phyloP scores from a whole-genome alignment of 192 early-diverging fungal genomes.

The Phycomyces blakesleeanus region DNA sequence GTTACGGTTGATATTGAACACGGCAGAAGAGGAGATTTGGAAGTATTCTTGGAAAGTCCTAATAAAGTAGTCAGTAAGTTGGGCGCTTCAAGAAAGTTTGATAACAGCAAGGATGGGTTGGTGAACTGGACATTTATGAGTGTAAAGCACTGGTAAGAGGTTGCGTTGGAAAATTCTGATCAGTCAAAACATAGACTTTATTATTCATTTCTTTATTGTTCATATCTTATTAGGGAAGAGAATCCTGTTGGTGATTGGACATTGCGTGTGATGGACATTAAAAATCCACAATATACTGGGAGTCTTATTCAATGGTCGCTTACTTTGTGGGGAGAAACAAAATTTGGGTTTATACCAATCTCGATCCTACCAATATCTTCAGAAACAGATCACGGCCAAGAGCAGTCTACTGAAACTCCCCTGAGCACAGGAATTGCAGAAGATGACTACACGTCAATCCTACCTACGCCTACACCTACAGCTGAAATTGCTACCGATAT shows the following conservation, averaged over 20 bases:
- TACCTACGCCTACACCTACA: too few species aligned
- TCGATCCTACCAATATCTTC: too few species aligned
- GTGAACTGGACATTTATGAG: conserved; percentile 91
- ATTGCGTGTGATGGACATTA: conserved; percentile 62
- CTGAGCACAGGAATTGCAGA: too few species aligned
- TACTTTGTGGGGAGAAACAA: conserved; percentile 62
- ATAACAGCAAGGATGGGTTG: conserved; percentile 68
- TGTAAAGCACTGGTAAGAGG: conserved; percentile 91
- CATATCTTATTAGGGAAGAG: conserved; percentile 69
- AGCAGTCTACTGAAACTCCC: too few species aligned
- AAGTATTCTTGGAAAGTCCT: conserved; percentile 79
- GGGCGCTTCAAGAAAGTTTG: conserved; percentile 58
- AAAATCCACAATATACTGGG: conserved; percentile 49
- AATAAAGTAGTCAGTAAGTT: conserved; percentile 61
- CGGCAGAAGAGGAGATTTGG: conserved; percentile 78
- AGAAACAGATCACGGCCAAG: too few species aligned
- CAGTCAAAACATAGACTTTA: too few species aligned
- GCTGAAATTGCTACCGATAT: too few species aligned
- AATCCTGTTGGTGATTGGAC: conserved; percentile 81
- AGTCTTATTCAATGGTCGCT: conserved; percentile 65
- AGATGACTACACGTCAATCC: too few species aligned
- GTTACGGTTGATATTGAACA: conserved; percentile 83
- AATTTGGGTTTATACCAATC: too few species aligned
- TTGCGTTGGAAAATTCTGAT: too few species aligned
- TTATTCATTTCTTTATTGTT: not conserved